These are phyloP conservation scores for Cucumis cinereus DNA, from an alignment of 306 rosid species.

Conservation along the genomic window DNA sequence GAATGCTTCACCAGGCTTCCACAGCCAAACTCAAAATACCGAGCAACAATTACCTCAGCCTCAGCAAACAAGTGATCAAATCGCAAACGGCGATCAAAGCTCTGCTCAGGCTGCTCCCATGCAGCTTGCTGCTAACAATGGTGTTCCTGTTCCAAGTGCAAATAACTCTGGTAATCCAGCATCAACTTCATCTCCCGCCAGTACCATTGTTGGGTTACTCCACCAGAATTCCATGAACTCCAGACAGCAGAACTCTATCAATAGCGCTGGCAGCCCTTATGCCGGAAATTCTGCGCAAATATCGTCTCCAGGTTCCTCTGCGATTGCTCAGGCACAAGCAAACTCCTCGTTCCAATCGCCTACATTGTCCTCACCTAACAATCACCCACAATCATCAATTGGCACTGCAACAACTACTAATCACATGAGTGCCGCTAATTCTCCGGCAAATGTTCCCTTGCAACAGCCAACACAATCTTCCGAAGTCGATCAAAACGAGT, in stretches of 20 bases:
- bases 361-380: constrained; percentile 62
- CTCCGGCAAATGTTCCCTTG: constrained; percentile 63
- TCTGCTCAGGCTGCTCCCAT: constrained; percentile 41
- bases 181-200: constrained; percentile 59
- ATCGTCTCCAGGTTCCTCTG: constrained; percentile 80
- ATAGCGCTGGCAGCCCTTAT: constrained; percentile 42
- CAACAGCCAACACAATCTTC: constrained; percentile 72
- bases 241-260: constrained; percentile 46
- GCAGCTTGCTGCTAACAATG: constrained; percentile 34
- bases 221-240: constrained; percentile 91
- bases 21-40: constrained; percentile 45
- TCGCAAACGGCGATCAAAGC: constrained; percentile 43
- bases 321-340: constrained; percentile 53
- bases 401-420: constrained; percentile 41
- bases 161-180: constrained; percentile 48
- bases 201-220: constrained; percentile 90
- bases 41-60: constrained; percentile 61
- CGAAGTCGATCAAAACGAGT: constrained; percentile 59
- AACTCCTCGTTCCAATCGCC: constrained; percentile 78
- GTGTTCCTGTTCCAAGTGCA: constrained; percentile 53
- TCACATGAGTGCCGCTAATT: constrained; percentile 58
- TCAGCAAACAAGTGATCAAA: constrained; percentile 38
- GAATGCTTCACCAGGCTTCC: constrained; percentile 48
- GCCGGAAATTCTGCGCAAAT: constrained; percentile 70
- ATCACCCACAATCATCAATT: constrained; percentile 63